A percentile compares a stretch with the other conserved stretches of the same genome.
Evolutionary conservation across 2,329 filamentous ascomycete species (phyloP).

Genomic region (Neoascochyta sp.): DNA sequence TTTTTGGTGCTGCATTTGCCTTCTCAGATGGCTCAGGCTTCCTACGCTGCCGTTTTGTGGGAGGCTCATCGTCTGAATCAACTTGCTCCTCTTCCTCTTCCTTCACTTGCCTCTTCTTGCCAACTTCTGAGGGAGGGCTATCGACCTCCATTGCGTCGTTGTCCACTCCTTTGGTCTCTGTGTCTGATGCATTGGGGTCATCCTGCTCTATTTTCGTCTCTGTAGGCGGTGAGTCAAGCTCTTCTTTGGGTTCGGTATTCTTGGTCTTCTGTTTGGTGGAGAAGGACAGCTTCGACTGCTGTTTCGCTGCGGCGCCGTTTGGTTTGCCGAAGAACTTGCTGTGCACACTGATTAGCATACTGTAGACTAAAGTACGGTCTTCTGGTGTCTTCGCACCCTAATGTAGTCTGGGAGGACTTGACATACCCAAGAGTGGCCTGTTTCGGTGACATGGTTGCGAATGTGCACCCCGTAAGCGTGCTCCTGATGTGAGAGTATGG

Average conservation of each 20-base stretch:
- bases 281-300: slow-evolving; percentile 78
- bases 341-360: slow-evolving; percentile 11
- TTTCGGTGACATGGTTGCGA: slow-evolving; percentile 52
- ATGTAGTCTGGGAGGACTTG: slow-evolving; percentile 66
- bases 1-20: slow-evolving; percentile 8
- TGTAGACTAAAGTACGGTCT: not conserved
- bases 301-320: slow-evolving; percentile 58
- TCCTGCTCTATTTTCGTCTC: slow-evolving; percentile 15
- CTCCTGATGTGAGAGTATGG: slow-evolving; percentile 1
- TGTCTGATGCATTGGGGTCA: slow-evolving; percentile 12
- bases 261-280: slow-evolving; percentile 50
- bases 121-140: slow-evolving; percentile 12
- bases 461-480: too few relatives aligned
- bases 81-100: slow-evolving; percentile 28
- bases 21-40: slow-evolving; percentile 21
- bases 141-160: slow-evolving; percentile 25
- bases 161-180: slow-evolving; percentile 16
- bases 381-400: slow-evolving; percentile 57
- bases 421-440: slow-evolving; percentile 90
- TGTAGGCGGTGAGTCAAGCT: slow-evolving; percentile 17
- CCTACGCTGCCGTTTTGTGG: slow-evolving; percentile 34
- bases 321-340: slow-evolving; percentile 83
- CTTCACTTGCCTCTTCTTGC: slow-evolving; percentile 26
- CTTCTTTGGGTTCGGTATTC: slow-evolving; percentile 15
- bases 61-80: slow-evolving; percentile 37